A percentile compares a stretch with the other conserved stretches of the same genome.
These are phyloP conservation scores for Leucosporidium creatinivorum DNA, from an alignment of 768 basidiomycete genomes.

Conservation along the genomic window DNA sequence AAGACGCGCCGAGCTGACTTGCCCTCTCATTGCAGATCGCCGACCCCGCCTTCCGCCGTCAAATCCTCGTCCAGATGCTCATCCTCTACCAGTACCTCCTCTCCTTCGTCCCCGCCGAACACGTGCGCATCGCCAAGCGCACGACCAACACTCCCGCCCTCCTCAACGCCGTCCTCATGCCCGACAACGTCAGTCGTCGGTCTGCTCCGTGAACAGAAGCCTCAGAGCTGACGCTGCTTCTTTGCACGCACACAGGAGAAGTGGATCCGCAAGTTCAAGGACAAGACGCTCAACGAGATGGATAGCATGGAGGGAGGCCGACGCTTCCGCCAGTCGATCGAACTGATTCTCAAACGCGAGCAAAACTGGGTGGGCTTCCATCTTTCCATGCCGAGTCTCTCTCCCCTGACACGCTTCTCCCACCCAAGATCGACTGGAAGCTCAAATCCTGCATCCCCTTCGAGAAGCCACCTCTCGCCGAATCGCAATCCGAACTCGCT, in stretches of 20 bases:
- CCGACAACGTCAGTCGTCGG: slow-evolving; percentile 41
- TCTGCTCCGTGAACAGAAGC: background rate
- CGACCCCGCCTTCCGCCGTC: slow-evolving; percentile 85
- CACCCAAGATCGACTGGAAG: slow-evolving; percentile 64
- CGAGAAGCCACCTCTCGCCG: slow-evolving; percentile 59
- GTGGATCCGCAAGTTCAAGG: slow-evolving; percentile 67
- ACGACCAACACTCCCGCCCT: slow-evolving; percentile 23
- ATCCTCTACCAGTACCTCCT: slow-evolving; percentile 48
- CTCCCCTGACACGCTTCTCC: background rate
- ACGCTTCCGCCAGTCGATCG: slow-evolving; percentile 65
- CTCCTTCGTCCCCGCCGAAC: slow-evolving; percentile 62
- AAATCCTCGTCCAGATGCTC: slow-evolving; percentile 67
- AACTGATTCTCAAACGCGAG: slow-evolving; percentile 66
- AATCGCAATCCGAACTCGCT: background rate
- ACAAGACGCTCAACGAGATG: slow-evolving; percentile 53
- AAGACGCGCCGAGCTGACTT: background rate
- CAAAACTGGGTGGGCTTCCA: slow-evolving; percentile 60
- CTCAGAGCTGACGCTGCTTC: background rate
- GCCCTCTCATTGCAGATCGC: slow-evolving; percentile 54
- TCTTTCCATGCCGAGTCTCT: too few species aligned
- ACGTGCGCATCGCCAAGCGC: slow-evolving; percentile 50
- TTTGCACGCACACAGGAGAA: slow-evolving; percentile 48
- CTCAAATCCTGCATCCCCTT: slow-evolving; percentile 71
- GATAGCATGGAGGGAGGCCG: slow-evolving; percentile 52
- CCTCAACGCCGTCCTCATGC: slow-evolving; percentile 33